Evolutionary conservation across 805 yeast species (phyloP), one percentile per base, ranked within the genome.

Genomic region (Candida ipomoeae): DNA sequence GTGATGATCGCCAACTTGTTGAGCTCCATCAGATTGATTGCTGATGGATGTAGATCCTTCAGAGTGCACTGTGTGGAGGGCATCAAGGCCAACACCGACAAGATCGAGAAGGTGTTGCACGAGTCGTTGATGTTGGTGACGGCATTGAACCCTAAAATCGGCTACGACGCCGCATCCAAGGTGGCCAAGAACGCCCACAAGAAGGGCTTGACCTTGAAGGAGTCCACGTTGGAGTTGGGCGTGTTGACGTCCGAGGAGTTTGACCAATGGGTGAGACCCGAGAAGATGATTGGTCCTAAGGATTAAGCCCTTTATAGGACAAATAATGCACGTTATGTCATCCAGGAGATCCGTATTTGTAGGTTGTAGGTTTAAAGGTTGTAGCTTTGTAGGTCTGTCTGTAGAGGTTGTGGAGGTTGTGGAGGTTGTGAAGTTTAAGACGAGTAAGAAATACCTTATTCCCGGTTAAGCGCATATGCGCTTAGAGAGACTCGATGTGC

Each of bases 121-220:
- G 96, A 94, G 75, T 89, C 97, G 14, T 81, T 94, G 68, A 94
- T 94, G 99, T 82, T 94, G 75, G 99, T 94, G 47, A 94, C 99
- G 51, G 97, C 99, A 23, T 82, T 94, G 68, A 94, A 94, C 83
- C 97, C 99, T 64, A 90, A 92, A 84, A 94, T 94, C 63, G 99
- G 99, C 65, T 94, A 94, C 77, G 99, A 94, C 68, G 81, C 84
- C 62, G 98, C 99, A 52, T 89, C 97, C 52, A 91, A 92, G 83
- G 92, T 90, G 48, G 99, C 99, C 61, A 94, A 94, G 81, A 89
- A 94, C 69, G 99, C 99, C 45, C 98, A 94, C 83, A 87, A 91
- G 78, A 90, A 94, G 80, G 97, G 97, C 26, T 79, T 92, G 63
- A 94, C 99, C 42, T 82, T 94, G 74, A 94, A 94, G 77, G 87